Evolutionary conservation across 2,329 filamentous ascomycete species (phyloP).

Genomic region (Scopulariopsis brevicaulis): DNA sequence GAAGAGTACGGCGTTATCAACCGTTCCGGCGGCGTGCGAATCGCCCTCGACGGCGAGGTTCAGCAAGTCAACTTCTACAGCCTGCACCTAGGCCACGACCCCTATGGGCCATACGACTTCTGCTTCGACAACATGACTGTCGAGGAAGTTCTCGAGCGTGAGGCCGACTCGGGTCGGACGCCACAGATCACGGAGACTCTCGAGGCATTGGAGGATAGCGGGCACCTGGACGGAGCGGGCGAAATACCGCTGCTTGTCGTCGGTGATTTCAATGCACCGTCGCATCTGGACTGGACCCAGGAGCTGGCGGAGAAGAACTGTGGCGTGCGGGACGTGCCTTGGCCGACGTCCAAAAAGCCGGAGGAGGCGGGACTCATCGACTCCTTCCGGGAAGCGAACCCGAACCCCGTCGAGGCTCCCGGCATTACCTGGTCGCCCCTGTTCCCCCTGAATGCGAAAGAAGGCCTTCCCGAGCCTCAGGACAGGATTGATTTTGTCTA

Average conservation of each 20-base stretch:
- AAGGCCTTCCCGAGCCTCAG: conserved; percentile 20
- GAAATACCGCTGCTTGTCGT: conserved; percentile 22
- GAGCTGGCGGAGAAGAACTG: conserved; percentile 21
- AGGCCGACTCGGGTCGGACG: conserved; percentile 23
- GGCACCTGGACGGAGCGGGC: conserved; percentile 17
- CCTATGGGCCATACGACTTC: conserved; percentile 31
- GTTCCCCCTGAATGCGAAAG: conserved; percentile 16
- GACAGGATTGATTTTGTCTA: conserved; percentile 32
- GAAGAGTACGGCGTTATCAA: conserved; percentile 14
- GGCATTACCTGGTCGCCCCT: conserved; percentile 30
- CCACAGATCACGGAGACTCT: conserved; percentile 23
- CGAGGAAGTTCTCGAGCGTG: conserved; percentile 20
- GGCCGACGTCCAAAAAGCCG: conserved; percentile 25
- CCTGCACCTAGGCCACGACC: conserved; percentile 22
- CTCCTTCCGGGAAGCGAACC: conserved; percentile 23
- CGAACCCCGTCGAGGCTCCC: conserved; percentile 18
- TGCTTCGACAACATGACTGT: conserved; percentile 23
- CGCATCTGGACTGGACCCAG: conserved; percentile 28
- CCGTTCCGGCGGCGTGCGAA: conserved; percentile 17
- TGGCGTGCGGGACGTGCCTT: conserved; percentile 18
- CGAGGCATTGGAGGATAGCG: conserved; percentile 15
- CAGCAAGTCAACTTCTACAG: conserved; percentile 22
- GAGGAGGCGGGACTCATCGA: conserved; percentile 23
- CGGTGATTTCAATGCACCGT: conserved; percentile 31
- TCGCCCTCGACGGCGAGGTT: conserved; percentile 20